These are phyloP conservation scores for Beauveria pseudobassiana DNA, from an alignment of 2,329 filamentous ascomycete genomes.

Conservation along the genomic window DNA sequence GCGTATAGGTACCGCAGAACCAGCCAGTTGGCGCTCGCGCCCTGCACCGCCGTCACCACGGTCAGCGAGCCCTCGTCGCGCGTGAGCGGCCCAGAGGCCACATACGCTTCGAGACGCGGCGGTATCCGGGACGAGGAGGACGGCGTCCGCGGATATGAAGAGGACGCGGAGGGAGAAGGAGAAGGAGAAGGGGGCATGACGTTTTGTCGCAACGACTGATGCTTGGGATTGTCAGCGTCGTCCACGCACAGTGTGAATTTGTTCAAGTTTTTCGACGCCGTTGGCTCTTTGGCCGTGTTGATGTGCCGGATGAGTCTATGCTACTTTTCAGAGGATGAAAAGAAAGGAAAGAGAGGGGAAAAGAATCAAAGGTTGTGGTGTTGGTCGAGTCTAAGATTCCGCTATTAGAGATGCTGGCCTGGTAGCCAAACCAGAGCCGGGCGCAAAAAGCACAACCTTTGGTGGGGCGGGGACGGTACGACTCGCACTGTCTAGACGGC, in stretches of 20 bases:
- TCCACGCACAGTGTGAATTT: no score
- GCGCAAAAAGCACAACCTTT: background rate
- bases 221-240: no score
- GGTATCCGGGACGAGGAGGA: conserved; percentile 40
- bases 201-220: background rate
- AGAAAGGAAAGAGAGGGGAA: background rate
- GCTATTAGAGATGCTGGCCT: background rate
- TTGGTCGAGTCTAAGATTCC: background rate
- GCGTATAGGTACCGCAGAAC: conserved; percentile 44
- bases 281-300: background rate
- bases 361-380: background rate
- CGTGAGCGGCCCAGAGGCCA: conserved; percentile 40
- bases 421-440: no score
- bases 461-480: conserved; percentile 15
- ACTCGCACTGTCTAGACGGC: background rate
- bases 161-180: conserved; percentile 19
- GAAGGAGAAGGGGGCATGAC: background rate
- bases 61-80: conserved; percentile 46
- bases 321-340: no score
- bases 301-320: no score
- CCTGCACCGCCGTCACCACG: conserved; percentile 61
- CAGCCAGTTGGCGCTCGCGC: conserved; percentile 59
- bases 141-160: background rate
- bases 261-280: background rate
- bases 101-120: conserved; percentile 56